Evolutionary conservation across 202 grass and related monocot genomes (phyloP), one percentile per base, ranked within the genome.

Genomic region (Panicum hallii): DNA sequence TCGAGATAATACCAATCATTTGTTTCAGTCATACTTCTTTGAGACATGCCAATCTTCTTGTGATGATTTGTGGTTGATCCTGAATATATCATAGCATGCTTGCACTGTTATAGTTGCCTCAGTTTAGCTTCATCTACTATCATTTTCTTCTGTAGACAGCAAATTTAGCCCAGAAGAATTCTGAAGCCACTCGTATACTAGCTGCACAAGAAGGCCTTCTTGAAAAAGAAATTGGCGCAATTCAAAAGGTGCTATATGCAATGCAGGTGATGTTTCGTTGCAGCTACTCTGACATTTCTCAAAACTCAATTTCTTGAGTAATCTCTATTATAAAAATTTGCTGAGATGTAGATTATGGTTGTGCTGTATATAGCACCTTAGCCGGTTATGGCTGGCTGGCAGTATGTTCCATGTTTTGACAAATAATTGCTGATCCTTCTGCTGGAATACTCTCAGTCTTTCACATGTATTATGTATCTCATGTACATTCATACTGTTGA

Each of bases 211-310:
- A 87, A 84, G 83, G 78, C 15, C 46, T 88, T 79, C 85, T 94
- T 73, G 82, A 91, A 68, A 93, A 93, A 67, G 92, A 94, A 79
- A 86, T 97, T 70, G 72, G 79, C 65, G 90, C 87, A 78, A 94
- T 94, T 49, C 92, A 97, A 55, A 87, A 94, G 70, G 47, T 94
- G 81, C 74, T 97, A 75, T 87, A 88, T 32, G 90, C 92, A 62
- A 97, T 97, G 92, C 95, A 94, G 88, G 92, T 93, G 32, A 88
- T 32, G 68, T 38, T 69, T 83, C 57, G 87, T 75, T 45, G 62
- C 11, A 45, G 15, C 11, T 44, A 15, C 11, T 63, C 30, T 43
- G 9, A 55, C 22, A 47, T 74, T 81, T 67, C 47, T 67, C 26
- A 67, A 57, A 68, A 3, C 41, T 63, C 77, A 82, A 44, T 87